Base-by-base conservation (phyloP, 2,329 filamentous ascomycete genomes). In the Claviceps spartinae region DNA sequence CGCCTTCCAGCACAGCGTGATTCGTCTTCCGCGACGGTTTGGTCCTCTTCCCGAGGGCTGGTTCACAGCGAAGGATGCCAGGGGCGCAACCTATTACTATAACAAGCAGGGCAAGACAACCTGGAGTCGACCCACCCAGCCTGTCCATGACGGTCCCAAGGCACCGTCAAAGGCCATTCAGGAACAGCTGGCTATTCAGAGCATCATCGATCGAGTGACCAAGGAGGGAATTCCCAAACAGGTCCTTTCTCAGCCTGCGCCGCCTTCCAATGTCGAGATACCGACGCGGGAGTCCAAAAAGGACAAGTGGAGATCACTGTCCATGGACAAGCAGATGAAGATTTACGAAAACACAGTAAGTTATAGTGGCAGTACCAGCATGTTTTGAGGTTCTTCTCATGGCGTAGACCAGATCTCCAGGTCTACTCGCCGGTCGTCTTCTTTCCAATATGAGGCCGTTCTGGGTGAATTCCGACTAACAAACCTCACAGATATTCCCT, bases 301-400 rank as follows among this genome's bases (percentile, higher is more conserved):
- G 60, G 83, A 88, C 47, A 86, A 84, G 63, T 89, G 86, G 86
- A 77, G 80, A 52, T 77, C 75, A 54, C 65, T 83, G 36, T 74
- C 83, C 1, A 65, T 82, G 58, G 90, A 96, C 58, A 96, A 96
- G 69, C 88, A 93, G 68, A 94, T 89, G 79, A 95, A 88, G 71
- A 76, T 95, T 2, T 97, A 96, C 61, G 90, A 96, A 67, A 90
- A 90, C 63, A 95, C 89, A 49, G 88, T 94, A 75, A 66, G 86
- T 40, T 26, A n/a, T 18, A 43, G 6, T 30, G 11, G 18, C 7
- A 48, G 20, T 1, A 4, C 24, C 16, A 11, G 4, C 14, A 14
- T 11, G 9, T 30, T 9, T 4, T 30, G 4, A 3, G 30, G 30
- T 4, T 34, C 9, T 34, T 34, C 8, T 11, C 30, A 34, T 34